Conservation (phyloP, 495 filamentous ascomycete genomes). For the Podospora fimiseda region DNA sequence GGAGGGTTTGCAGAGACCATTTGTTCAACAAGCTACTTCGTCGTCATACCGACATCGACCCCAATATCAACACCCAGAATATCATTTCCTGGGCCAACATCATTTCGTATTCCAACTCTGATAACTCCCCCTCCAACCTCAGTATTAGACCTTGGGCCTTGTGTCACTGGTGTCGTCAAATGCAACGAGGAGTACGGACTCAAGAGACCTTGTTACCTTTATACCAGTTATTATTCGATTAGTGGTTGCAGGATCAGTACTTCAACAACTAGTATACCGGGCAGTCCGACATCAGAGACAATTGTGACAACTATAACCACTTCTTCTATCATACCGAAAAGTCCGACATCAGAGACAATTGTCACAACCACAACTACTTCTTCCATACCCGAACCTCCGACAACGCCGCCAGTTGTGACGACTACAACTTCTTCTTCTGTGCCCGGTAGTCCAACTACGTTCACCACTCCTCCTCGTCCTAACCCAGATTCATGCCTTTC, state of each 20-base stretch:
- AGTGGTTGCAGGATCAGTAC: not conserved
- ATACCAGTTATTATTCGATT: not conserved
- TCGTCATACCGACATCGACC: not conserved
- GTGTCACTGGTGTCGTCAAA: not conserved
- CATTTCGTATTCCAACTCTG: not conserved
- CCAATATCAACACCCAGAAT: not conserved
- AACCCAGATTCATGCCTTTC: no score
- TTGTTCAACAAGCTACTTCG: slow-evolving; percentile 2
- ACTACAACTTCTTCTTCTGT: no score
- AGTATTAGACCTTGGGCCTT: not conserved
- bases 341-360: not conserved
- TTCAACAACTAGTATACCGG: not conserved
- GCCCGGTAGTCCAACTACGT: no score
- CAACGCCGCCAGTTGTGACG: not conserved
- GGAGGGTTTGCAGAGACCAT: not conserved
- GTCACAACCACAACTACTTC: not conserved
- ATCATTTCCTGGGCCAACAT: not conserved
- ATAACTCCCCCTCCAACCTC: not conserved
- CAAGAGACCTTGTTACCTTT: not conserved
- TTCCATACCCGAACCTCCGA: not conserved
- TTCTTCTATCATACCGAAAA: not conserved
- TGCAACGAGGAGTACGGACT: not conserved
- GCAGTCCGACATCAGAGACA: not conserved
- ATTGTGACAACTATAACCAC: not conserved
- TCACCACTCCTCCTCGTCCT: no score